phyloP scores from a whole-genome alignment of 176 grass and related monocot species.

The Phoenix roebelenii region DNA sequence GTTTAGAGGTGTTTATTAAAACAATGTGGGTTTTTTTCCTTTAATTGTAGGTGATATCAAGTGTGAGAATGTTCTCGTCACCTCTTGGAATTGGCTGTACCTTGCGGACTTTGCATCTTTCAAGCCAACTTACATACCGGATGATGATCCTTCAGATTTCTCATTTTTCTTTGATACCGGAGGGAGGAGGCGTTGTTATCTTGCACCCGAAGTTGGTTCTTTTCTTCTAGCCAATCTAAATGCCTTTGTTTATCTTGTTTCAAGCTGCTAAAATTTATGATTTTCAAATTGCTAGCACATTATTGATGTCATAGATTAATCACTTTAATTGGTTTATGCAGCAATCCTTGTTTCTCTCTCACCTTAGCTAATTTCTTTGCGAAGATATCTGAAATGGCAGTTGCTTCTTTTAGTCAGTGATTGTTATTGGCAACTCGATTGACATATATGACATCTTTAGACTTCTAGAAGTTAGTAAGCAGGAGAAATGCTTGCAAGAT shows the following conservation, averaged over 20 bases:
- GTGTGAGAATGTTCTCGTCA: conserved; percentile 96
- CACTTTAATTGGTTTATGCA: no score
- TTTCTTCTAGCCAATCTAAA: conserved; percentile 4
- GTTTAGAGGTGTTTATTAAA: background rate
- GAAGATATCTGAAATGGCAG: background rate
- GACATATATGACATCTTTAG: no score
- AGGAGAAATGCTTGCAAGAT: no score
- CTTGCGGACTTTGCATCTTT: conserved; percentile 93
- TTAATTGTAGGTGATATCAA: conserved; percentile 79
- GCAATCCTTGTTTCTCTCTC: conserved; percentile 10
- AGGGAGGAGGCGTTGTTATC: conserved; percentile 84
- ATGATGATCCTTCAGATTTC: conserved; percentile 91
- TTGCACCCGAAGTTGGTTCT: conserved; percentile 80
- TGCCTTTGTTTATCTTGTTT: no score
- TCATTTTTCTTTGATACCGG: conserved; percentile 98
- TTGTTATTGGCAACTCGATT: no score
- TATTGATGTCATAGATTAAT: no score
- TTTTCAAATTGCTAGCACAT: no score
- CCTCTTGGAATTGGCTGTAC: conserved; percentile 96
- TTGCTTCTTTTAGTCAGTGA: no score
- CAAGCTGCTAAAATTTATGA: no score
- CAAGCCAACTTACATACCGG: conserved; percentile 91
- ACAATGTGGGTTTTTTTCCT: background rate
- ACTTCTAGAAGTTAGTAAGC: no score
- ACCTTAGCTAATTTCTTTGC: conserved; percentile 12